Evolutionary conservation across 805 yeast species (phyloP).

Genomic region (Scheffersomyces spartinae): DNA sequence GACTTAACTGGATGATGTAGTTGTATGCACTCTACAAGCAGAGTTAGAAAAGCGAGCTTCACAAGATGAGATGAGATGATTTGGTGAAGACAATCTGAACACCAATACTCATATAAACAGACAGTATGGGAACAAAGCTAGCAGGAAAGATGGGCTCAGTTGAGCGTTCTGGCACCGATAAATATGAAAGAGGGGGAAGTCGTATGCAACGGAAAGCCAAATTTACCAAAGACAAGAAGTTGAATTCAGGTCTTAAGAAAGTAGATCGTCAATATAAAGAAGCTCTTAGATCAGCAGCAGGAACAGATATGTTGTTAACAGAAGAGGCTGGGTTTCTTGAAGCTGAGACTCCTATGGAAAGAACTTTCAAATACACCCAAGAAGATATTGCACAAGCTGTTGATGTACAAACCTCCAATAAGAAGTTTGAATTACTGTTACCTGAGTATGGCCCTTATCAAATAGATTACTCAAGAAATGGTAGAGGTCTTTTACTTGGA

Average conservation of each 20-base stretch:
- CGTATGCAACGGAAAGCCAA: slow-evolving; percentile 12
- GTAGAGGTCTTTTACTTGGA: slow-evolving; percentile 72
- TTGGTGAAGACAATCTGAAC: no score
- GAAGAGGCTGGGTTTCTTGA: slow-evolving; percentile 84
- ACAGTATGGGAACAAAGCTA: no score
- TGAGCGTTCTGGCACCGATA: slow-evolving; percentile 12
- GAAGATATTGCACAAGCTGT: slow-evolving; percentile 66
- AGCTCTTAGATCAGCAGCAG: slow-evolving; percentile 75
- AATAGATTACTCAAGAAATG: slow-evolving; percentile 75
- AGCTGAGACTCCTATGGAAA: slow-evolving; percentile 86
- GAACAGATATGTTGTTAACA: slow-evolving; percentile 73
- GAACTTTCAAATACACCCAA: slow-evolving; percentile 77
- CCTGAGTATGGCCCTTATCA: slow-evolving; percentile 80
- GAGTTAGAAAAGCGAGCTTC: no score
- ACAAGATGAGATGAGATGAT: no score
- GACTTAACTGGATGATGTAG: no score
- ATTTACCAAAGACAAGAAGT: slow-evolving; percentile 43
- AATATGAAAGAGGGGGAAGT: slow-evolving; percentile 15
- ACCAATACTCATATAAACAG: no score
- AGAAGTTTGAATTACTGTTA: slow-evolving; percentile 62
- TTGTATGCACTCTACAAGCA: no score
- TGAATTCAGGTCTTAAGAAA: slow-evolving; percentile 54
- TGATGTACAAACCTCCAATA: slow-evolving; percentile 63
- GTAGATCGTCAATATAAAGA: slow-evolving; percentile 63
- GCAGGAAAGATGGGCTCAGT: slow-evolving; percentile 11